Evolutionary conservation across 441 rosid genomes (phyloP).

Genomic region (Populus hybrid): DNA sequence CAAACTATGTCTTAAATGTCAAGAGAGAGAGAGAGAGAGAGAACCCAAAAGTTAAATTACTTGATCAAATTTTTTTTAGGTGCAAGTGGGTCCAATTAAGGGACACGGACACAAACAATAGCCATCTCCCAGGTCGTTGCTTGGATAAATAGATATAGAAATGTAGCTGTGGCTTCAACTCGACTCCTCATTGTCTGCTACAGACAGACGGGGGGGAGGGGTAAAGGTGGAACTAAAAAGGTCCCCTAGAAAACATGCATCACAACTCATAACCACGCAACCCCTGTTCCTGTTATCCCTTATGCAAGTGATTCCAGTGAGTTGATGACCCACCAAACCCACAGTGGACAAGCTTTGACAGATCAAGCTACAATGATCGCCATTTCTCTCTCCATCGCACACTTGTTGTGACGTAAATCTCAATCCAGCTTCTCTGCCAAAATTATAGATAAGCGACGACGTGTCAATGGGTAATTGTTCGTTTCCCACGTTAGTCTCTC

Average conservation of each 20-base stretch:
- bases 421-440: not conserved
- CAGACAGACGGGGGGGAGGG: not conserved
- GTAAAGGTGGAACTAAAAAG: not conserved
- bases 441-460: not conserved
- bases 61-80: not conserved
- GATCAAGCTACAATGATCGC: not conserved
- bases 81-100: not conserved
- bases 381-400: not conserved
- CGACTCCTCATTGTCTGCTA: not conserved
- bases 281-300: not conserved
- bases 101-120: not conserved
- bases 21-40: not conserved
- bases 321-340: not conserved
- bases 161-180: constrained; percentile 11
- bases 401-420: not conserved
- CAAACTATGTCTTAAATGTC: not conserved
- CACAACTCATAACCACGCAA: not conserved
- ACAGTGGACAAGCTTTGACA: not conserved
- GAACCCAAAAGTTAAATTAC: not conserved
- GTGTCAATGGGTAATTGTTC: not conserved
- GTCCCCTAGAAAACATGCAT: constrained; percentile 2
- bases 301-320: not conserved
- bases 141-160: not conserved
- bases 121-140: not conserved
- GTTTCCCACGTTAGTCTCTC: not conserved